Evolutionary conservation across 305 asterid genomes (phyloP).

Genomic region (Fraxinus floribunda): DNA sequence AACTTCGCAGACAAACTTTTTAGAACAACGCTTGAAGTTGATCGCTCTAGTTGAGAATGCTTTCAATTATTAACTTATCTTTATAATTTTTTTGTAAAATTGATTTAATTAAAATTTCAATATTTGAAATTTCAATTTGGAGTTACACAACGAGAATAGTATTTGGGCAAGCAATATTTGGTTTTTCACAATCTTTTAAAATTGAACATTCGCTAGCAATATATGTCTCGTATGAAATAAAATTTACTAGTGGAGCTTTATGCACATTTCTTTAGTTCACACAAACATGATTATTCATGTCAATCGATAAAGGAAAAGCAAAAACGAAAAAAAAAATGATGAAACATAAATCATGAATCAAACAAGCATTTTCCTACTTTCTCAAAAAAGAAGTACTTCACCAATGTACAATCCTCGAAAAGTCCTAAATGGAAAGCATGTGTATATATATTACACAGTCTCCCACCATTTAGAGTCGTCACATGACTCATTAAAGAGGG

Average conservation of each 20-base stretch:
- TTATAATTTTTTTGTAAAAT: no score
- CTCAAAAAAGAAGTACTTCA: not conserved
- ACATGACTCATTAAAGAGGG: slow-evolving; percentile 43
- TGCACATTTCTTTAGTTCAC: not conserved
- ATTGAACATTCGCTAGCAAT: not conserved
- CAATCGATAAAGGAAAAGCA: not conserved
- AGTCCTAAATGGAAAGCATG: not conserved
- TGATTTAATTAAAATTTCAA: no score
- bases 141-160: not conserved
- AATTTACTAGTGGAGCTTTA: not conserved
- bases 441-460: not conserved
- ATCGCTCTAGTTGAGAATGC: no score
- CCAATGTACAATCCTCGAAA: not conserved
- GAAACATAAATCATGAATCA: not conserved
- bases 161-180: not conserved
- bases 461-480: slow-evolving; percentile 69
- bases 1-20: not conserved
- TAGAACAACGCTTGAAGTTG: not conserved
- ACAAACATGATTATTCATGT: not conserved
- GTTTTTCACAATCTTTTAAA: not conserved
- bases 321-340: not conserved
- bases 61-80: not conserved
- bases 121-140: not conserved
- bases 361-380: not conserved
- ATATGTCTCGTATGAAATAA: not conserved